Conservation (phyloP, 2,329 filamentous ascomycete species). For the Magnaporthiopsis poae region DNA sequence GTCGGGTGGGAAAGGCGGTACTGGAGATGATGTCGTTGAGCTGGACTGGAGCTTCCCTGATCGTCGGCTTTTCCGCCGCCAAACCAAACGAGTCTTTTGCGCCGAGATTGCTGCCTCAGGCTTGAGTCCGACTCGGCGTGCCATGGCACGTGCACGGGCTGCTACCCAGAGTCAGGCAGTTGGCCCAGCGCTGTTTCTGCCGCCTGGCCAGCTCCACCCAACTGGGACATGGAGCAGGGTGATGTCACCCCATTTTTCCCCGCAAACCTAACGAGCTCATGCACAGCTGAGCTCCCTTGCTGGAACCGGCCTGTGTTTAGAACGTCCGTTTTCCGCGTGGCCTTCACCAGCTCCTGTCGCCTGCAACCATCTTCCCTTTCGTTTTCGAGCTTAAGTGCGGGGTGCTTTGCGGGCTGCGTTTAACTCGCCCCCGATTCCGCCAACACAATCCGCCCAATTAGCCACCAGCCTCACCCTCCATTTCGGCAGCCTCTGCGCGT, state of each 20-base stretch:
- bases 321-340: not conserved
- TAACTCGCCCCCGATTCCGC: slow-evolving; percentile 10
- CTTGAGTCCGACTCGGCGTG: not conserved
- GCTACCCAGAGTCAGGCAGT: not conserved
- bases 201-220: not conserved
- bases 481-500: not conserved
- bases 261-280: not conserved
- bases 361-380: slow-evolving; percentile 1
- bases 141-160: not conserved
- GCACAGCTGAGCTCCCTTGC: not conserved
- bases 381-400: not conserved
- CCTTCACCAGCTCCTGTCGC: not conserved
- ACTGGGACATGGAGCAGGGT: not conserved
- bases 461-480: slow-evolving; percentile 21
- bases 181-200: not conserved
- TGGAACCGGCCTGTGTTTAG: not conserved
- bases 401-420: slow-evolving; percentile 5
- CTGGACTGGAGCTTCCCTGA: slow-evolving; percentile 1
- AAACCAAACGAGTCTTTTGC: slow-evolving; percentile 20
- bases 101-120: slow-evolving; percentile 10
- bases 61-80: not conserved
- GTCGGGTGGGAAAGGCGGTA: slow-evolving; percentile 17
- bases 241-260: not conserved
- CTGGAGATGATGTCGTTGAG: slow-evolving; percentile 16
- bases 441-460: slow-evolving; percentile 20